Base-by-base conservation (phyloP, 1,139 yeast genomes). In the Chernovozyma aurita region DNA sequence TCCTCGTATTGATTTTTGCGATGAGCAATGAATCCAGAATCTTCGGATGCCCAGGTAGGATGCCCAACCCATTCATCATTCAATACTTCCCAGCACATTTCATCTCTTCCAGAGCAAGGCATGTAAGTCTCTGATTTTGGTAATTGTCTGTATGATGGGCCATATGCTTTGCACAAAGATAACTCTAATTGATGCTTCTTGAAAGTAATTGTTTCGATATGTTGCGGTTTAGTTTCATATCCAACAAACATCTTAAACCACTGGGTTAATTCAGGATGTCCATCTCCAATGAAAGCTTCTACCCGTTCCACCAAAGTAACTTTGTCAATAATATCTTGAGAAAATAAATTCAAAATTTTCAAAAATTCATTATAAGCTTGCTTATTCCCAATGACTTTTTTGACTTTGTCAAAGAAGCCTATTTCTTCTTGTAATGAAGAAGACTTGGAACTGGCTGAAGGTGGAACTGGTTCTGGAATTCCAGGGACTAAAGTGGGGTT, bases 21-120 rank as follows among this genome's bases (percentile, higher is more conserved):
- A 59, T 94, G 98, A 14, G 98, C 96, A 55, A 92, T 90, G 54
- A 90, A 92, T 0, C 98, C 98, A 18, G 96, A 86, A 57, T 94
- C 98, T 60, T 92, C 98, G 1, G 97, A 90, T 1, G 97, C 98
- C 98, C 98, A 94, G 5, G 96, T 95, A 27, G 99, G 99, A 60
- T 90, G 97, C 3, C 97, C 97, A 18, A 92, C 97, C 97, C 97
- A 94, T 61, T 92, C 97, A 57, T 92, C 98, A 59, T 92, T 92
- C 49, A 94, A 73, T 18, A 92, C 96, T 57, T 92, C 97, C 97
- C 97, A 90, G 57, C 98, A 94, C 94, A 94, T 86, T 53, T 90
- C 97, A 59, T 94, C 99, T 49, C 98, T 78, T 18, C 98, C 98
- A 8, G 96, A 86, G 53, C 97, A 90, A 15, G 97, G 97, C 96